phyloP scores from a whole-genome alignment of 495 filamentous ascomycete genomes.

The Rostrohypoxylon terebratum region DNA sequence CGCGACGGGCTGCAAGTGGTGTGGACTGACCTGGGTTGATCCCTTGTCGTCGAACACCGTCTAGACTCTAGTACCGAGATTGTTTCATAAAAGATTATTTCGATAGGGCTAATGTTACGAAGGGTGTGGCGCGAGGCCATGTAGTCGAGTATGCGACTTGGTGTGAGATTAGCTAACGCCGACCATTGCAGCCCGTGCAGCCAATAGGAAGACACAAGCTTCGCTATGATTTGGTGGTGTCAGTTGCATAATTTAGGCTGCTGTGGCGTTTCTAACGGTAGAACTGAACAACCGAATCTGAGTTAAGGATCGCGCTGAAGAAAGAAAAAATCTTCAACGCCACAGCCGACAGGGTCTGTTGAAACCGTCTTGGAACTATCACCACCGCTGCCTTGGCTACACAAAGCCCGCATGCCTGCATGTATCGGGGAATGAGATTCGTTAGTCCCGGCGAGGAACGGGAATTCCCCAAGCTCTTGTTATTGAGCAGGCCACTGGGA shows the following conservation, averaged over 20 bases:
- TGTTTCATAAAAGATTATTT: slow-evolving; percentile 25
- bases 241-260: not conserved
- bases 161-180: slow-evolving; percentile 7
- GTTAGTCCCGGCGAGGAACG: slow-evolving; percentile 23
- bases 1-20: slow-evolving; percentile 16
- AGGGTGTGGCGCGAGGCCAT: not conserved
- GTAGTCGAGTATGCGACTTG: slow-evolving; percentile 4
- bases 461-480: slow-evolving; percentile 16
- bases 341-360: slow-evolving; percentile 13
- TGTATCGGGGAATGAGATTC: slow-evolving; percentile 30
- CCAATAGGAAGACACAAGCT: not conserved
- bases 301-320: not conserved
- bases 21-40: not conserved
- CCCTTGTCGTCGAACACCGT: slow-evolving; percentile 4
- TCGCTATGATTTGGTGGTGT: not conserved
- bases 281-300: not conserved
- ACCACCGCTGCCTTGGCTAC: slow-evolving; percentile 16
- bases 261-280: slow-evolving; percentile 11
- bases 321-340: not conserved
- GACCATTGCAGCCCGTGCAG: slow-evolving; percentile 17
- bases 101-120: slow-evolving; percentile 14
- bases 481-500: not conserved
- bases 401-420: slow-evolving; percentile 12
- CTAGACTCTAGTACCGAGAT: slow-evolving; percentile 4
- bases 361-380: not conserved